phyloP scores from a whole-genome alignment of 2,329 filamentous ascomycete species.

The Phyllosticta citrichinensis region DNA sequence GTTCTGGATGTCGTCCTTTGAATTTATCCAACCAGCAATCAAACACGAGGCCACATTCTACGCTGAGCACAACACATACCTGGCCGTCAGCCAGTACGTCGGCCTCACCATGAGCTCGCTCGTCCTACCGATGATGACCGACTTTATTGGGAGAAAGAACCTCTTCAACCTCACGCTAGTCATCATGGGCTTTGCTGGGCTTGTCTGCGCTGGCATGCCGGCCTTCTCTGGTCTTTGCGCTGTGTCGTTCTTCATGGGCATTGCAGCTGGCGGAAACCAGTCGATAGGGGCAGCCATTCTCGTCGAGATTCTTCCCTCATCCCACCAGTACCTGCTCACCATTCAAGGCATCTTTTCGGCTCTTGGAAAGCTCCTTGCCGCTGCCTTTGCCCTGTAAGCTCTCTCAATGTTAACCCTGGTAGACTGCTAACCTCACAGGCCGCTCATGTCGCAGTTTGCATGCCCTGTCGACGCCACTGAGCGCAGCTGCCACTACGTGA shows the following conservation, averaged over 20 bases:
- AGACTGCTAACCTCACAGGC: background rate
- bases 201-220: slow-evolving; percentile 7
- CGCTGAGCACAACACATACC: background rate
- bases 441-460: slow-evolving; percentile 10
- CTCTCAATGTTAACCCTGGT: background rate
- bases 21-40: slow-evolving; percentile 4
- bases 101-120: slow-evolving; percentile 2
- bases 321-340: slow-evolving; percentile 9
- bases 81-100: slow-evolving; percentile 8
- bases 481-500: slow-evolving; percentile 8
- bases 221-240: slow-evolving; percentile 7
- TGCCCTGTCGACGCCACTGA: slow-evolving; percentile 9
- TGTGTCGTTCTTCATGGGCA: slow-evolving; percentile 4
- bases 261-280: slow-evolving; percentile 7
- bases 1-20: slow-evolving; percentile 9
- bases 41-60: slow-evolving; percentile 6
- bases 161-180: slow-evolving; percentile 5
- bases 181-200: slow-evolving; percentile 5
- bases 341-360: slow-evolving; percentile 6
- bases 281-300: slow-evolving; percentile 5
- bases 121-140: slow-evolving; percentile 4
- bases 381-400: slow-evolving; percentile 1
- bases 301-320: slow-evolving; percentile 5
- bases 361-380: slow-evolving; percentile 1
- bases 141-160: slow-evolving; percentile 4